Evolutionary conservation across 257 asterid genomes (phyloP).

Genomic region (Lithospermum erythrorhizon): DNA sequence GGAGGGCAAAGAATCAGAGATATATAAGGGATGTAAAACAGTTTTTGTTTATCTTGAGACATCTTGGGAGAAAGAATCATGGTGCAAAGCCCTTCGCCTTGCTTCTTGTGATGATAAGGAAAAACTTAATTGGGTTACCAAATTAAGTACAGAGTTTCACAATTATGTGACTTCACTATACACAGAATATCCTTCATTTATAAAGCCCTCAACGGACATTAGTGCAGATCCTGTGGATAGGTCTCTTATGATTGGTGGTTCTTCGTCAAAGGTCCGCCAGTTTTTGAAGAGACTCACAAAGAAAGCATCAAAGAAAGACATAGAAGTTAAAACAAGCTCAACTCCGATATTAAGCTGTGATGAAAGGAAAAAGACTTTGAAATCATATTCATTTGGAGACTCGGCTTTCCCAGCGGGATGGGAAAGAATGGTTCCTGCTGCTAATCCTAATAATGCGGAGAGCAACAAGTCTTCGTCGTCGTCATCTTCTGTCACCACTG

Average conservation of each 20-base stretch:
- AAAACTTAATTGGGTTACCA: constrained; percentile 45
- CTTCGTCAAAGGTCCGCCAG: constrained; percentile 85
- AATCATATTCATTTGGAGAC: constrained; percentile 41
- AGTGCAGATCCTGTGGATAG: constrained; percentile 42
- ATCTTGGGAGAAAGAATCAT: constrained; percentile 93
- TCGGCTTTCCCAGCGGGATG: constrained; percentile 10
- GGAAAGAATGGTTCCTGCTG: constrained; percentile 26
- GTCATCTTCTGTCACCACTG: constrained; percentile 30
- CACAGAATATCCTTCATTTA: constrained; percentile 71
- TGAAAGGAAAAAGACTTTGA: constrained; percentile 41
- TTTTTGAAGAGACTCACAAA: constrained; percentile 65
- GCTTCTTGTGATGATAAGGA: constrained; percentile 58
- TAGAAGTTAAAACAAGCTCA: constrained; percentile 44
- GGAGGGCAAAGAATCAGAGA: constrained; percentile 51
- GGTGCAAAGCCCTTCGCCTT: constrained; percentile 95
- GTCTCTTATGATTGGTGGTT: constrained; percentile 52
- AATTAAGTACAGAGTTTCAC: constrained; percentile 53
- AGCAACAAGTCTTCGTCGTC: constrained; percentile 26
- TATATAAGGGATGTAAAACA: constrained; percentile 61
- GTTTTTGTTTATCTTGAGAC: constrained; percentile 79
- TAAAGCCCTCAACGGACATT: constrained; percentile 48
- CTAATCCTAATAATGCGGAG: constrained; percentile 38
- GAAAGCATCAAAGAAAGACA: constrained; percentile 55
- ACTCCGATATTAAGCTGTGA: constrained; percentile 35
- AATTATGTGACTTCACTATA: constrained; percentile 53